Evolutionary conservation across 139 green algal genomes (phyloP).

Genomic region (Chlamydomonas urium): DNA sequence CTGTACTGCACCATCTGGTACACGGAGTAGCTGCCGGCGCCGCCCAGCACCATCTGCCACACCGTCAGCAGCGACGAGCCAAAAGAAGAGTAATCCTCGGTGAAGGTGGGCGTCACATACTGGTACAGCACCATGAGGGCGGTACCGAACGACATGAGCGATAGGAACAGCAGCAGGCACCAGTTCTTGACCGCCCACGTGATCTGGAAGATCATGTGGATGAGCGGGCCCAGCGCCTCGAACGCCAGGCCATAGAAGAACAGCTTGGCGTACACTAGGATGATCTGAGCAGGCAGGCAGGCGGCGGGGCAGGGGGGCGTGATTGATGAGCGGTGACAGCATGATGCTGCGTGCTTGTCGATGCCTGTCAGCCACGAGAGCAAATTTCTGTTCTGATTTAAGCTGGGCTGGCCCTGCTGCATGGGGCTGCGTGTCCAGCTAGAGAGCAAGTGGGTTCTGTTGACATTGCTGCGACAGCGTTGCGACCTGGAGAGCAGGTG

Average conservation of each 20-base stretch:
- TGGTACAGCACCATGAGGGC: conserved; percentile 32
- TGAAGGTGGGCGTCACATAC: conserved; percentile 1
- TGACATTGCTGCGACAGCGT: too few relatives aligned
- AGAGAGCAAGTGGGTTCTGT: too few relatives aligned
- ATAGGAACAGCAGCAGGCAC: conserved; percentile 22
- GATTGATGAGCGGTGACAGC: too few relatives aligned
- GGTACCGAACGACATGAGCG: conserved; percentile 9
- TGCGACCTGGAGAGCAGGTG: too few relatives aligned
- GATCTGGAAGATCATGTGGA: conserved; percentile 41
- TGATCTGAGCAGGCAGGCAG: too few relatives aligned
- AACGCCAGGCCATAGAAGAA: conserved; percentile 45
- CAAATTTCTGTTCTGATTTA: too few relatives aligned
- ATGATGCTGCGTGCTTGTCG: too few relatives aligned
- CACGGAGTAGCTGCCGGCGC: conserved; percentile 18
- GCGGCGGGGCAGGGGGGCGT: too few relatives aligned
- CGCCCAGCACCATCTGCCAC: conserved; percentile 24
- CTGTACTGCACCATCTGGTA: background rate
- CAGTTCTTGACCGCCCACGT: conserved; percentile 10
- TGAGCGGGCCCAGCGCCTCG: conserved; percentile 34
- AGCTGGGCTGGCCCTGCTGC: too few relatives aligned
- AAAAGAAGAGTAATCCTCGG: conserved; percentile 23
- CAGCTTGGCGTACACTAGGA: conserved; percentile 26
- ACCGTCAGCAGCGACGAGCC: conserved; percentile 26
- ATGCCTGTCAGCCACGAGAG: too few relatives aligned
- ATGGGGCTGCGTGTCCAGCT: too few relatives aligned